Base-by-base conservation (phyloP, 2,329 filamentous ascomycete genomes). In the Lasiodiplodia hormozganensis region DNA sequence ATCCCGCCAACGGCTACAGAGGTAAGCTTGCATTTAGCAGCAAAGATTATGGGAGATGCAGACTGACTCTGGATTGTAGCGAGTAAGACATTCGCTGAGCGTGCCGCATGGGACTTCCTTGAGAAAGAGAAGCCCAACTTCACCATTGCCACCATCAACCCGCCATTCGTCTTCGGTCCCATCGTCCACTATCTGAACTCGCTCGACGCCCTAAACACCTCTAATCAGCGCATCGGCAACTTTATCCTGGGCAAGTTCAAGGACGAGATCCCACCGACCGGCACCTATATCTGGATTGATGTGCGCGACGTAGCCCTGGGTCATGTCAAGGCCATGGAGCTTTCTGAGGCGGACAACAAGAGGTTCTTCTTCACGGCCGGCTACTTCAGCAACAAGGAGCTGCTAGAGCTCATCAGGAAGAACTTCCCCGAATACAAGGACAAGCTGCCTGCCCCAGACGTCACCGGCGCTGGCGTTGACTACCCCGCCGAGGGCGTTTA, bases 171-270 rank as follows among this genome's bases (percentile, higher is more conserved):
- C 0, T 80, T 83, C 60, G 85, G 85, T 1, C 85, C 85, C 1
- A 81, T 85, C 52, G 82, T 83, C 69, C 85, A 90, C 72, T 88
- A 89, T 71, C 83, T 93, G 2, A 85, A 88, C 70, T 85, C 82
- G 25, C 82, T 92, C 0, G 85, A 88, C n/a, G 81, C 81, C 1
- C 81, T 94, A 70, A 94, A 94, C 80, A 92, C 90, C 1, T 92
- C 90, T 16, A 94, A 93, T 76, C 85, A 89, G 72, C 86, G 89
- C 23, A 85, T 93, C 66, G 82, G 87, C 10, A 85, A 90, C 70
- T 79, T 92, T 64, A 84, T 90, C n/a, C 85, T 83, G 7, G 91
- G 91, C 21, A 85, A 87, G 69, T 85, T 82, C 76, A 89, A 87
- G 71, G 80, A 86, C 2, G 82, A 84, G 31, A 84, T 91, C 11